Percentiles rank a stretch among this genome's conserved stretches.
These are phyloP conservation scores for Fusarium subglutinans DNA, from an alignment of 2,329 filamentous ascomycete species.

Conservation along the genomic window DNA sequence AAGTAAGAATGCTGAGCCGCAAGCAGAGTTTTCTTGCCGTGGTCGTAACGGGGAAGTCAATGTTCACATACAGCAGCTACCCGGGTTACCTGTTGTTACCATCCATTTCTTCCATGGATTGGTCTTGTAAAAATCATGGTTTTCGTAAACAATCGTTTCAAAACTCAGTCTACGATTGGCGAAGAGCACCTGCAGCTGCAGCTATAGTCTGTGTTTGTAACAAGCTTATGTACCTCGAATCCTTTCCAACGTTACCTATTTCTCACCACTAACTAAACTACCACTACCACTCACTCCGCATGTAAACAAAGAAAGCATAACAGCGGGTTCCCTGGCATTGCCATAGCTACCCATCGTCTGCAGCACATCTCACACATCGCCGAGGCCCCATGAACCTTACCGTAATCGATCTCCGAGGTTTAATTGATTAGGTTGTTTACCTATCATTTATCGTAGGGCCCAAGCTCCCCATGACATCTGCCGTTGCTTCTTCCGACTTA, in stretches of 20 bases:
- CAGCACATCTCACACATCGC: conserved; percentile 9
- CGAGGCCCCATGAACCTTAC: neutral
- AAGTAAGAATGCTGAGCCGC: conserved; percentile 10
- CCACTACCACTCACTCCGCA: conserved; percentile 8
- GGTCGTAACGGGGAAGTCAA: neutral
- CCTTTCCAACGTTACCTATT: neutral
- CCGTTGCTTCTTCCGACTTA: conserved; percentile 5
- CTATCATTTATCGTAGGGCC: neutral
- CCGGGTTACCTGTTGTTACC: conserved; percentile 30
- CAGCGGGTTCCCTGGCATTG: conserved; percentile 22
- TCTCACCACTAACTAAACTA: conserved; percentile 8
- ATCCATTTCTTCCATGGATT: neutral
- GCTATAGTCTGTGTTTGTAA: conserved; percentile 8
- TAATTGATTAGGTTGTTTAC: neutral
- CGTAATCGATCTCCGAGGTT: conserved; percentile 8
- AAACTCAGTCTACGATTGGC: conserved; percentile 14
- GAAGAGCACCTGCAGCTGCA: conserved; percentile 6
- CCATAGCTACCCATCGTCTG: conserved; percentile 12
- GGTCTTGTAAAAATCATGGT: neutral
- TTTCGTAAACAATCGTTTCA: conserved; percentile 32
- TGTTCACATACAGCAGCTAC: conserved; percentile 15
- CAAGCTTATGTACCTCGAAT: conserved; percentile 17
- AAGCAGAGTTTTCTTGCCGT: conserved; percentile 29
- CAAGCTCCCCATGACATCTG: conserved; percentile 8
- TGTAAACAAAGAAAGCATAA: conserved; percentile 33